These are phyloP conservation scores for Brasilioporus rufonigricans DNA, from an alignment of 768 basidiomycete species.

Conservation along the genomic window DNA sequence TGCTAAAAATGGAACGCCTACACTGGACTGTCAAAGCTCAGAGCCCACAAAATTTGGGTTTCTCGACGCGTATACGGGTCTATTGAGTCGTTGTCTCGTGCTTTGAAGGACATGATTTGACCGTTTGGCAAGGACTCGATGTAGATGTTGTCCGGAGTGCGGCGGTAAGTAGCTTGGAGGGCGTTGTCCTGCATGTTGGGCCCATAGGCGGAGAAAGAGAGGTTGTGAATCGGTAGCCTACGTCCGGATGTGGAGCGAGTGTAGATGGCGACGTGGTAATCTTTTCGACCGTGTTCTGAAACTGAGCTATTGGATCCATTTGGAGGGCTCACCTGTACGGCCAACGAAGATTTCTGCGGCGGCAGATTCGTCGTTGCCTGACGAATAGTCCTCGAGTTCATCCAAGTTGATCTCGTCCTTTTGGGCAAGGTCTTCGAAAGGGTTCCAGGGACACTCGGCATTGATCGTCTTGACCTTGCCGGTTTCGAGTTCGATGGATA, in stretches of 20 bases:
- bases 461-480: slow-evolving; percentile 76
- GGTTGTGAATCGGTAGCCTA: slow-evolving; percentile 62
- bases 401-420: slow-evolving; percentile 50
- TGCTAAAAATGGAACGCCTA: slow-evolving; percentile 35
- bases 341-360: slow-evolving; percentile 59
- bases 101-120: slow-evolving; percentile 72
- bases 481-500: slow-evolving; percentile 74
- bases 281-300: slow-evolving; percentile 39
- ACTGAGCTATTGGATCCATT: neutral
- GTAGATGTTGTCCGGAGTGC: slow-evolving; percentile 76
- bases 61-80: slow-evolving; percentile 32
- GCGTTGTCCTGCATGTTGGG: slow-evolving; percentile 85
- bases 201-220: slow-evolving; percentile 89
- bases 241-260: slow-evolving; percentile 42
- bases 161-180: slow-evolving; percentile 69
- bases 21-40: slow-evolving; percentile 64
- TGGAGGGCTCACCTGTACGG: slow-evolving; percentile 50
- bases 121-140: slow-evolving; percentile 81
- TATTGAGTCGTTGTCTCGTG: slow-evolving; percentile 25
- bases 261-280: slow-evolving; percentile 88
- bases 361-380: slow-evolving; percentile 25
- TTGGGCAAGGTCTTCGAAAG: slow-evolving; percentile 51
- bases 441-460: slow-evolving; percentile 77
- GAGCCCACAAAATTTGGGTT: slow-evolving; percentile 54
- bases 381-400: slow-evolving; percentile 53